These are phyloP conservation scores for Pelargonium australe DNA, from an alignment of 441 rosid species.

Conservation along the genomic window DNA sequence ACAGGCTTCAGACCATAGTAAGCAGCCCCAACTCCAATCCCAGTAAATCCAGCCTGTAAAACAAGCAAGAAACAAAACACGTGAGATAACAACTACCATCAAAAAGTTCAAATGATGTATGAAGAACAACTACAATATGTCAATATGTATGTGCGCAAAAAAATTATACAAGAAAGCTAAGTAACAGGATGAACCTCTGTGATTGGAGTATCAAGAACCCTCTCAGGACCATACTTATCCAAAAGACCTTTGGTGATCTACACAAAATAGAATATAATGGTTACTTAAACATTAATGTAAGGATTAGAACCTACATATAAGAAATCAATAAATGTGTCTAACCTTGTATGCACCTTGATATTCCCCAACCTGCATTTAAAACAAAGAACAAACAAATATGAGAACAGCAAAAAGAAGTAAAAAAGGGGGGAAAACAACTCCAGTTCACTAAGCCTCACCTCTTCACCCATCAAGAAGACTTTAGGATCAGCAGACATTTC, in stretches of 20 bases:
- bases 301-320: neutral
- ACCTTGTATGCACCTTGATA: conserved; percentile 98
- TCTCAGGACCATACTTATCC: conserved; percentile 90
- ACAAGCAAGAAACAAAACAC: conserved; percentile 13
- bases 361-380: conserved; percentile 73
- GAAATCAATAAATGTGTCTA: conserved; percentile 21
- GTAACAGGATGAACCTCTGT: conserved; percentile 53
- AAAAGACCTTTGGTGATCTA: conserved; percentile 82
- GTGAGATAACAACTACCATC: neutral
- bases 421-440: neutral
- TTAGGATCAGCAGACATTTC: conserved; percentile 48
- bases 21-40: conserved; percentile 98
- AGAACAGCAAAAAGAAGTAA: neutral
- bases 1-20: conserved; percentile 83
- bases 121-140: neutral
- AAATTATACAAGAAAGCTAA: neutral
- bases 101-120: neutral
- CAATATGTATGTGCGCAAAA: neutral
- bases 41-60: conserved; percentile 90
- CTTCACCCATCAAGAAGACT: conserved; percentile 56
- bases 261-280: conserved; percentile 13
- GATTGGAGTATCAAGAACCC: conserved; percentile 93
- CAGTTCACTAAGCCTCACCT: conserved; percentile 34
- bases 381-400: neutral
- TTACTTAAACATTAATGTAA: neutral